Conservation (phyloP, 495 filamentous ascomycete species). For the Daldinia caldariorum region DNA sequence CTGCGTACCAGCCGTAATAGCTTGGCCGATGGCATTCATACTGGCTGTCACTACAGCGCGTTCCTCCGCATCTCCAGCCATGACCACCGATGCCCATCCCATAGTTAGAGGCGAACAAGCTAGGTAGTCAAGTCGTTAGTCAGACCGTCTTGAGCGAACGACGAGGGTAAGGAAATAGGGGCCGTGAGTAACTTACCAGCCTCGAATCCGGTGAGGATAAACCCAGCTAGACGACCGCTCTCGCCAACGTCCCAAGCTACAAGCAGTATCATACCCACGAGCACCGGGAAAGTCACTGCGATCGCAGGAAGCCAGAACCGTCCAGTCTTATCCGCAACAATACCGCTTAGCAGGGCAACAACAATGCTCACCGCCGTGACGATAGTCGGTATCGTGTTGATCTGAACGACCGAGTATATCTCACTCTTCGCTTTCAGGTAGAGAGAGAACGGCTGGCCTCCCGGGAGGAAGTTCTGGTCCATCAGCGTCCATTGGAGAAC, state of each 20-base stretch:
- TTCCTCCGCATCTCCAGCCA: slow-evolving; percentile 52
- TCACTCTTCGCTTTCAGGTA: slow-evolving; percentile 51
- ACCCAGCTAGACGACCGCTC: slow-evolving; percentile 47
- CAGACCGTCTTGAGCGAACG: background rate
- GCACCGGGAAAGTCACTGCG: slow-evolving; percentile 45
- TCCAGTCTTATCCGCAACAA: slow-evolving; percentile 42
- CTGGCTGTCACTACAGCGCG: slow-evolving; percentile 51
- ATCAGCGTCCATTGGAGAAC: slow-evolving; percentile 48
- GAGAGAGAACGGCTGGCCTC: slow-evolving; percentile 44
- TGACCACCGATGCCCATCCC: slow-evolving; percentile 50
- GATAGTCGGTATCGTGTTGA: slow-evolving; percentile 53
- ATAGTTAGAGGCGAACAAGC: slow-evolving; percentile 50
- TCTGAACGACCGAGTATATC: slow-evolving; percentile 46
- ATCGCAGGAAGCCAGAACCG: slow-evolving; percentile 49
- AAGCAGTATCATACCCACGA: slow-evolving; percentile 45
- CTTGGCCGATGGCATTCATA: slow-evolving; percentile 55
- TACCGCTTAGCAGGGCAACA: slow-evolving; percentile 44
- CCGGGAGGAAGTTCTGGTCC: slow-evolving; percentile 50
- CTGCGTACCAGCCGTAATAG: slow-evolving; percentile 49
- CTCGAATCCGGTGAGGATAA: slow-evolving; percentile 50
- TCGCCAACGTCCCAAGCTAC: slow-evolving; percentile 48
- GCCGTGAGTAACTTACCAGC: slow-evolving; percentile 40
- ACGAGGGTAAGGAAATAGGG: background rate
- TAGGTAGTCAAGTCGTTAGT: slow-evolving; percentile 37
- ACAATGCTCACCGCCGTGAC: slow-evolving; percentile 50